phyloP scores from a whole-genome alignment of 495 filamentous ascomycete species.

The Aspergillus sparsus region DNA sequence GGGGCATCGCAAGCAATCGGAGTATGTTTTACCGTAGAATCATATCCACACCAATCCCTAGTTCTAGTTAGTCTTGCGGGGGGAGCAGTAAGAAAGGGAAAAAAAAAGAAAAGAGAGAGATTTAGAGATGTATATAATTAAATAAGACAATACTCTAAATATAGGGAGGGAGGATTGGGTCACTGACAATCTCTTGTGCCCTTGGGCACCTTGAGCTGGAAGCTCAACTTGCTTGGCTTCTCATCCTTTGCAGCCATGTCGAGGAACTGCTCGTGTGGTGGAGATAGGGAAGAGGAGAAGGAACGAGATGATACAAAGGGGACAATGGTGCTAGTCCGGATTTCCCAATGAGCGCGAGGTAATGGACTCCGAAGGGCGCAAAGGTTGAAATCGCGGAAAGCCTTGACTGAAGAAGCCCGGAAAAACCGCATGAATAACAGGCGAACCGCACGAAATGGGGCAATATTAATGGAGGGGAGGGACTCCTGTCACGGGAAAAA shows the following conservation, averaged over 20 bases:
- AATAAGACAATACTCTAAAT: too few species aligned
- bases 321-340: constrained; percentile 12
- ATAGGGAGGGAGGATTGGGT: neutral
- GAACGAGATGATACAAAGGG: constrained; percentile 10
- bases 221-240: constrained; percentile 26
- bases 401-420: constrained; percentile 19
- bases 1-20: constrained; percentile 20
- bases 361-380: constrained; percentile 14
- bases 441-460: constrained; percentile 16
- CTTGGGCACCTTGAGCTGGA: constrained; percentile 47
- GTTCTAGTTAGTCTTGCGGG: neutral
- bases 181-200: constrained; percentile 43
- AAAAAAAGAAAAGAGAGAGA: neutral
- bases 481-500: constrained; percentile 13
- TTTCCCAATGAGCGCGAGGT: constrained; percentile 15
- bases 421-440: constrained; percentile 24
- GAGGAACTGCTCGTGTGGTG: constrained; percentile 4
- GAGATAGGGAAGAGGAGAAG: constrained; percentile 4
- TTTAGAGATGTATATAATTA: too few species aligned
- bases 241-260: constrained; percentile 38
- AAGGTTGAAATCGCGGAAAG: constrained; percentile 7
- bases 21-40: constrained; percentile 24
- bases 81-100: neutral
- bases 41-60: constrained; percentile 20
- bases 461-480: constrained; percentile 8